Base-by-base conservation (phyloP, 1,139 yeast species). In the Meyerozyma athensensis region DNA sequence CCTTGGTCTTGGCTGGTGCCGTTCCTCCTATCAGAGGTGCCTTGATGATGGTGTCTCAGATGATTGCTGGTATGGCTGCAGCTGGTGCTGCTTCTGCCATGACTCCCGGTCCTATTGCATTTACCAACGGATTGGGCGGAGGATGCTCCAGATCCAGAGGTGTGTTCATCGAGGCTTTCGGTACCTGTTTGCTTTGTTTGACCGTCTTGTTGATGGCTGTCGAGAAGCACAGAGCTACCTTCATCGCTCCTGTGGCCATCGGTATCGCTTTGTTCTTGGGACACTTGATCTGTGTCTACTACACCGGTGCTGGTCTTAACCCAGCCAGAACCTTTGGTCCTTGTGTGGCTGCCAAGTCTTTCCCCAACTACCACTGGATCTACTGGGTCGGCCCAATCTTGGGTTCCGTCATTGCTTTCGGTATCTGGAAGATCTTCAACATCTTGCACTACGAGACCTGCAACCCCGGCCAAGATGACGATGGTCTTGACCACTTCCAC, bases 271-370 rank as follows among this genome's bases (percentile, higher is more conserved):
- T 87, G 50, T 82, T 87, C 68, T 66, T 86, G 53, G 95, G 85
- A 33, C 96, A 87, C 59, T 77, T 86, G 72, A 72, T 85, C 48
- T 76, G 85, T 58, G 86, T 87, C 43, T 85, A 74, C 75, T 84
- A 78, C 68, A 84, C 96, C 39, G 96, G 96, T 59, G 95, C 95
- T 33, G 95, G 96, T 57, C 71, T 86, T 56, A 86, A 86, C 73
- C 96, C 96, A 39, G 96, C 96, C 36, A 80, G 96, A 69, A 69
- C 87, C 22, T 77, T 87, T 45, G 96, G 96, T 55, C 95, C 96
- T 39, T 75, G 81, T 58, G 71, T 86, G 43, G 95, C 90, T 41
- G 74, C 75, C 40, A 67, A 63, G 42, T 68, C 75, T n/a, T 87
- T 87, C 81, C 95, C 95, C 31, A 61, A 58, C 53, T 86, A 87